Percentiles rank a stretch among this genome's conserved stretches.
Evolutionary conservation across 176 grass and related monocot genomes (phyloP).

Genomic region (Hsuehochloa calcarea): DNA sequence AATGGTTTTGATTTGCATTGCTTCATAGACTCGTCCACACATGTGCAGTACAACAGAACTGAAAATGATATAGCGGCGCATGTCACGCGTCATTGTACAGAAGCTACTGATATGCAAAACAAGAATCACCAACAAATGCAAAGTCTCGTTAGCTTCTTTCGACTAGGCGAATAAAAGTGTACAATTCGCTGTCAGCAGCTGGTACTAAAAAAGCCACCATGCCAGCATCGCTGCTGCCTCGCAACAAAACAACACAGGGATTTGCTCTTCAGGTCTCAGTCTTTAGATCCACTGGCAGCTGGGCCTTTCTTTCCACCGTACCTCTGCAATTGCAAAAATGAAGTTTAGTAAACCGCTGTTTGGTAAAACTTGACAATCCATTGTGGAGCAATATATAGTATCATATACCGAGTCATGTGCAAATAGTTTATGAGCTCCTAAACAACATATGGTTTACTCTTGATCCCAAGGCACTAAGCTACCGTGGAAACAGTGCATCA

Average conservation of each 20-base stretch:
- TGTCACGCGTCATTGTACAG: constrained; percentile 18
- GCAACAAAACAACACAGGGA: neutral
- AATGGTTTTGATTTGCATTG: constrained; percentile 7
- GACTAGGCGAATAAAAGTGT: neutral
- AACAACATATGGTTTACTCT: neutral
- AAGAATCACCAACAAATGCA: constrained; percentile 22
- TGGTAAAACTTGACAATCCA: neutral
- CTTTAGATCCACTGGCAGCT: constrained; percentile 47
- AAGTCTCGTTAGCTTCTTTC: constrained; percentile 17
- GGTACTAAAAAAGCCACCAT: constrained; percentile 29
- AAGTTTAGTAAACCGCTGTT: neutral
- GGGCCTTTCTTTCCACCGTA: constrained; percentile 65
- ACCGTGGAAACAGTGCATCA: neutral
- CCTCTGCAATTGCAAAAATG: constrained; percentile 44
- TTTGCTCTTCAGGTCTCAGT: constrained; percentile 33
- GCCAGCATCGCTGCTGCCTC: neutral
- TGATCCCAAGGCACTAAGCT: neutral
- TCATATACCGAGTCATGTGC: neutral
- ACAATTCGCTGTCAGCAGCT: constrained; percentile 42
- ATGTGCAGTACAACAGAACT: constrained; percentile 17
- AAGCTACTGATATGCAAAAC: constrained; percentile 24
- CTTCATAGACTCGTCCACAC: neutral
- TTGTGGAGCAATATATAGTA: neutral
- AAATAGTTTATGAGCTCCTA: neutral
- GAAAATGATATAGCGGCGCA: neutral